Conservation (phyloP, 148 eudicot genomes). For the Dysphania ambrosioides region DNA sequence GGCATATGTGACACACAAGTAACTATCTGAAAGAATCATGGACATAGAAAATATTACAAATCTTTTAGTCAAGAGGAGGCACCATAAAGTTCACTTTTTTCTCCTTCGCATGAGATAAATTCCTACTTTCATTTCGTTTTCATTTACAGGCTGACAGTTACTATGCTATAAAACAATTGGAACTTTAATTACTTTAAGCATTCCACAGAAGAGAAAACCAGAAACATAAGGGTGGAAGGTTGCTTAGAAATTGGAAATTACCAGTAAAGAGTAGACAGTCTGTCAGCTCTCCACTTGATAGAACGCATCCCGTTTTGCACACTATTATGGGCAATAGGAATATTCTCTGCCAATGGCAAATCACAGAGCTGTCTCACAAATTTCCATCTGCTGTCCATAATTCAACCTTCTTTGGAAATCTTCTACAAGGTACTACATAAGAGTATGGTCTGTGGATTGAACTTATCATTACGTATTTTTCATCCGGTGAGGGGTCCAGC, state of each 20-base stretch:
- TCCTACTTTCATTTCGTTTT: not conserved
- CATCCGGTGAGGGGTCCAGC: slow-evolving; percentile 88
- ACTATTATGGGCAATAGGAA: slow-evolving; percentile 83
- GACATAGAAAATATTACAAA: not conserved
- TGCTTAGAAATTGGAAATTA: slow-evolving; percentile 28
- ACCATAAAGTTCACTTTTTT: not conserved
- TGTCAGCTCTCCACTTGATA: slow-evolving; percentile 92
- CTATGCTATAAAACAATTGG: not conserved
- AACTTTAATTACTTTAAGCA: not conserved
- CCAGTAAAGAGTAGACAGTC: slow-evolving; percentile 83
- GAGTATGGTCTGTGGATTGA: slow-evolving; percentile 88
- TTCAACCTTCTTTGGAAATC: slow-evolving; percentile 90
- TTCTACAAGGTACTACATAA: slow-evolving; percentile 77
- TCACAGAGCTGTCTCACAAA: slow-evolving; percentile 79
- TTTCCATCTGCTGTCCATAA: slow-evolving; percentile 82
- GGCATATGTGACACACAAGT: too few relatives aligned
- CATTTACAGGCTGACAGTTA: not conserved
- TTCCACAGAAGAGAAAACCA: not conserved
- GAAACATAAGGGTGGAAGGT: not conserved
- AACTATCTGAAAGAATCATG: not conserved
- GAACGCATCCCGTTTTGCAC: slow-evolving; percentile 92
- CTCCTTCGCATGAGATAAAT: not conserved
- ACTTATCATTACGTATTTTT: slow-evolving; percentile 58
- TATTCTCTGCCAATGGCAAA: slow-evolving; percentile 86
- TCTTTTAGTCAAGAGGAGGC: not conserved